Evolutionary conservation across 331 rosid genomes (phyloP).

Genomic region (Rhamnella rubrinervis): DNA sequence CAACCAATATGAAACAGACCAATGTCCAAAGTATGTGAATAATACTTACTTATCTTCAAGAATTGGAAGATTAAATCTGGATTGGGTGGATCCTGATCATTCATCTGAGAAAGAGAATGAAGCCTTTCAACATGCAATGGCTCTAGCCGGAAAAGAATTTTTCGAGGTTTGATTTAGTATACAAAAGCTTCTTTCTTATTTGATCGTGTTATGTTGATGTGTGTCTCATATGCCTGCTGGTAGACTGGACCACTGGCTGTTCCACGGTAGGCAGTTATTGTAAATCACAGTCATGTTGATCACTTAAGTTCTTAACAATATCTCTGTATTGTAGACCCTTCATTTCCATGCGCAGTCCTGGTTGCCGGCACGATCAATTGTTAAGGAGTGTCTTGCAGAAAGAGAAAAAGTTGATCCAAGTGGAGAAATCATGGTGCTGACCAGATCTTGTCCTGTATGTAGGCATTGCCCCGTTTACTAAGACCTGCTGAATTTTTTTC

Average conservation of each 20-base stretch:
- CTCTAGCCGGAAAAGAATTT: conserved; percentile 74
- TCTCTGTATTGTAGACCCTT: conserved; percentile 51
- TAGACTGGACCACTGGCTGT: no score
- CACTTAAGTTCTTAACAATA: background rate
- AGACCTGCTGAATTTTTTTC: background rate
- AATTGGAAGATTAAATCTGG: conserved; percentile 74
- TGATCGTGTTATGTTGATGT: background rate
- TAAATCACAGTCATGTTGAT: background rate
- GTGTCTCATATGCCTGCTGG: no score
- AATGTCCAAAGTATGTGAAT: conserved; percentile 80
- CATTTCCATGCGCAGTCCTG: conserved; percentile 69
- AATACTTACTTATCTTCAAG: conserved; percentile 81
- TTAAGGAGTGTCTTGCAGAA: conserved; percentile 54
- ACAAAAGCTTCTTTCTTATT: background rate
- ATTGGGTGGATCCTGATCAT: conserved; percentile 81
- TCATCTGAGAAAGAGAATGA: conserved; percentile 75
- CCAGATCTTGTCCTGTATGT: conserved; percentile 78
- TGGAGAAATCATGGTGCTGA: conserved; percentile 71
- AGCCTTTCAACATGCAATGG: conserved; percentile 78
- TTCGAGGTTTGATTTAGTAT: conserved; percentile 39
- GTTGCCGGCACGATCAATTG: conserved; percentile 88
- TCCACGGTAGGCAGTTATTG: no score
- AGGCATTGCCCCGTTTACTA: background rate
- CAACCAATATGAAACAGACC: conserved; percentile 73
- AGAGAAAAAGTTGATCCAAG: conserved; percentile 59